phyloP scores from a whole-genome alignment of 768 basidiomycete species.

The Trichaptum fuscoviolaceum region DNA sequence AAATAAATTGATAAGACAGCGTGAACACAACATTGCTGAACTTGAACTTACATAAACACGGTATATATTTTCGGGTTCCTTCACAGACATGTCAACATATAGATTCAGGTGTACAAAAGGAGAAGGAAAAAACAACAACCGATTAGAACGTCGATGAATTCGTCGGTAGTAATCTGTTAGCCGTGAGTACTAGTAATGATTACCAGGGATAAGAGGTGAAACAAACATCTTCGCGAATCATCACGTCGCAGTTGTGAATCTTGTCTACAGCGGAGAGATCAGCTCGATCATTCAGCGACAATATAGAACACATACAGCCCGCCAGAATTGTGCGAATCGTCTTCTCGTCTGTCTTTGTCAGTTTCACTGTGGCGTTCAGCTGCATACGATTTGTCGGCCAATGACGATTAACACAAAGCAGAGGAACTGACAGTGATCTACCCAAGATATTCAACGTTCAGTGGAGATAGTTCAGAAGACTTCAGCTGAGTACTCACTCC shows the following conservation, averaged over 20 bases:
- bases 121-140: constrained; percentile 37
- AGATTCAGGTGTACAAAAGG: neutral
- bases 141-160: constrained; percentile 98
- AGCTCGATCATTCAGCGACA: neutral
- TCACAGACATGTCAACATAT: constrained; percentile 7
- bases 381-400: constrained; percentile 22
- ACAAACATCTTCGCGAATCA: constrained; percentile 95
- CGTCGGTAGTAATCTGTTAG: constrained; percentile 82
- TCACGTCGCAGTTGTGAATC: constrained; percentile 91
- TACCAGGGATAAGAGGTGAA: constrained; percentile 7
- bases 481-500: constrained; percentile 51
- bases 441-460: constrained; percentile 9
- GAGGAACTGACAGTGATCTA: constrained; percentile 62
- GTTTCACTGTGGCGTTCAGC: constrained; percentile 87
- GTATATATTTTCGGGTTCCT: constrained; percentile 94
- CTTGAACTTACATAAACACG: constrained; percentile 72
- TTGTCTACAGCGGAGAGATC: constrained; percentile 48
- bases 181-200: constrained; percentile 10
- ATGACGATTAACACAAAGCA: neutral
- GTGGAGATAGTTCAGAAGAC: constrained; percentile 7
- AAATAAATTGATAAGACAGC: neutral
- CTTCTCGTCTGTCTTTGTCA: constrained; percentile 93
- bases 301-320: constrained; percentile 51
- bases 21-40: constrained; percentile 8
- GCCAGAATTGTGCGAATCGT: constrained; percentile 91